Percentiles rank a stretch among this genome's conserved stretches.
These are phyloP conservation scores for Pestalotiopsis fici DNA, from an alignment of 2,329 filamentous ascomycete genomes.

Conservation along the genomic window DNA sequence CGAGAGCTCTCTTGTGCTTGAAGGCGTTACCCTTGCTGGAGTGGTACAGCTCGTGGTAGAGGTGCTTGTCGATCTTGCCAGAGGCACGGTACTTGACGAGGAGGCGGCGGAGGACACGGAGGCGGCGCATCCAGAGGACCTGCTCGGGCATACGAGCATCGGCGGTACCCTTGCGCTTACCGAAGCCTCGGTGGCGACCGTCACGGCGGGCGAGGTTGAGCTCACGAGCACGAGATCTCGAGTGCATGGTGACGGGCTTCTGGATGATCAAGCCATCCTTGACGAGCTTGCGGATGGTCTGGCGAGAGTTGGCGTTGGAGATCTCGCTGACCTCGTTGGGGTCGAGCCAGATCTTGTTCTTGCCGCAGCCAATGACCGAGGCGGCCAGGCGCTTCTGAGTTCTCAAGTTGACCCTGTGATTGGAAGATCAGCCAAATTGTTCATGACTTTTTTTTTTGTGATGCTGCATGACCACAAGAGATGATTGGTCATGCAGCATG, in stretches of 20 bases:
- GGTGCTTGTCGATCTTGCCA: conserved; percentile 99
- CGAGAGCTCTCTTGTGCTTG: conserved; percentile 99
- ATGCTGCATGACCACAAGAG: not conserved
- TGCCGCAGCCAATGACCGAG: conserved; percentile 96
- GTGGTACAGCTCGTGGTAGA: conserved; percentile 99
- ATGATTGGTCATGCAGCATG: not conserved
- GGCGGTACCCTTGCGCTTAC: conserved; percentile 99
- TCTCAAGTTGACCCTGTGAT: conserved; percentile 93
- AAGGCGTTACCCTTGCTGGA: conserved; percentile 99
- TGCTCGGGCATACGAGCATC: conserved; percentile 99
- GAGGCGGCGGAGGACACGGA: conserved; percentile 97
- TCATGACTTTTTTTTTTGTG: not conserved
- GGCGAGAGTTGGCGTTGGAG: conserved; percentile 99
- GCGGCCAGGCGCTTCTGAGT: conserved; percentile 99
- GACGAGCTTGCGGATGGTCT: conserved; percentile 99
- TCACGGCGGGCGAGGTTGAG: conserved; percentile 92
- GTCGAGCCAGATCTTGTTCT: conserved; percentile 99
- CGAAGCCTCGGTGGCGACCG: conserved; percentile 97
- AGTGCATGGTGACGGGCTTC: conserved; percentile 99
- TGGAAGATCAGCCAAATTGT: conserved; percentile 24
- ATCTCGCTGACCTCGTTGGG: conserved; percentile 99
- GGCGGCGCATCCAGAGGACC: conserved; percentile 99
- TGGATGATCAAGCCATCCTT: conserved; percentile 99
- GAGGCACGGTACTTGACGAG: conserved; percentile 99
- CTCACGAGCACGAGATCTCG: conserved; percentile 91